Evolutionary conservation across 371 early-diverging fungal species (phyloP).

Genomic region (Racocetra persica): DNA sequence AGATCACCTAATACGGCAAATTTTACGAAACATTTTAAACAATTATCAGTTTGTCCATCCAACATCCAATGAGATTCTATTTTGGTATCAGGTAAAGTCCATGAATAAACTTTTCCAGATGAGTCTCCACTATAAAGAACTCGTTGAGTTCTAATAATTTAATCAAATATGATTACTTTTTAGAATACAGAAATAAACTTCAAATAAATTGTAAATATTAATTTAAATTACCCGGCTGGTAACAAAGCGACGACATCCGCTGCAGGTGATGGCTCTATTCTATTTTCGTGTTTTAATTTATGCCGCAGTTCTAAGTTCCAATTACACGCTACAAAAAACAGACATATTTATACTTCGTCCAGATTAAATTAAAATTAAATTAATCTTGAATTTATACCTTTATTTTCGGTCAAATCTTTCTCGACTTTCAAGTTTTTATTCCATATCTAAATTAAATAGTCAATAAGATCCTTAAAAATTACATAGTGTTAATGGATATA

Average conservation of each 20-base stretch:
- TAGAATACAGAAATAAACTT: neutral
- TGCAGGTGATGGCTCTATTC: slow-evolving; percentile 43
- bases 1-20: slow-evolving; percentile 68
- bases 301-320: slow-evolving; percentile 20
- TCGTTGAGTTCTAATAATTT: slow-evolving; percentile 52
- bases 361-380: slow-evolving; percentile 47
- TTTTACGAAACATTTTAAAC: slow-evolving; percentile 62
- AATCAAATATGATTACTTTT: neutral
- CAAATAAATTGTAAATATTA: neutral
- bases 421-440: slow-evolving; percentile 47
- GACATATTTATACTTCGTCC: too few species aligned
- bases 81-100: slow-evolving; percentile 73
- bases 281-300: slow-evolving; percentile 37
- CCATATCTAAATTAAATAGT: slow-evolving; percentile 53
- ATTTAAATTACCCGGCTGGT: slow-evolving; percentile 9
- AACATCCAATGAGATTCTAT: slow-evolving; percentile 70
- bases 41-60: slow-evolving; percentile 64
- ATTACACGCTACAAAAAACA: neutral
- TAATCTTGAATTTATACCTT: slow-evolving; percentile 49
- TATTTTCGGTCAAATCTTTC: slow-evolving; percentile 37
- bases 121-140: slow-evolving; percentile 70
- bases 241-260: slow-evolving; percentile 39
- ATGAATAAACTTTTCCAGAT: slow-evolving; percentile 65
- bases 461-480: neutral
- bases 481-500: neutral